Evolutionary conservation across 192 early-diverging fungal genomes (phyloP).

Genomic region (Coemansia sp.): DNA sequence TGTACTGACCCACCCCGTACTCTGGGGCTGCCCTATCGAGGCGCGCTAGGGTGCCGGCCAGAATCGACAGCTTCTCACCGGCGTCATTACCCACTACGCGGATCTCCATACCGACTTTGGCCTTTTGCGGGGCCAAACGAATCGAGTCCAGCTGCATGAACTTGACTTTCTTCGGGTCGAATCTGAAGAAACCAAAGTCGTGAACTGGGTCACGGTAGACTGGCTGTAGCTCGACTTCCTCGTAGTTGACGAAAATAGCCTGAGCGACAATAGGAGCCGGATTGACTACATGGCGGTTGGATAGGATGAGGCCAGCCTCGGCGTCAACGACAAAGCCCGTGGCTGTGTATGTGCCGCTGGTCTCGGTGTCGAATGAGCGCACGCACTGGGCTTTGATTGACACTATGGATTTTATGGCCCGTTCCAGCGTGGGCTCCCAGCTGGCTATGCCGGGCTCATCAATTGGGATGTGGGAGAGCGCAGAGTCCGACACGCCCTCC

Average conservation of each 20-base stretch:
- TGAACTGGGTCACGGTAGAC: conserved; percentile 80
- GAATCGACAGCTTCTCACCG: conserved; percentile 76
- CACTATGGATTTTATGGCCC: conserved; percentile 71
- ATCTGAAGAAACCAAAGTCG: conserved; percentile 81
- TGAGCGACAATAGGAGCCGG: conserved; percentile 69
- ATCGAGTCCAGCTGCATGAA: conserved; percentile 38
- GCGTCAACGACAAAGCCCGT: conserved; percentile 81
- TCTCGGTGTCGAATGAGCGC: conserved; percentile 75
- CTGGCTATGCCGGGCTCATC: conserved; percentile 7
- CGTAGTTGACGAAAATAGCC: conserved; percentile 72
- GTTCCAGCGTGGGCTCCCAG: conserved; percentile 74
- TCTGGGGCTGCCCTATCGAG: conserved; percentile 75
- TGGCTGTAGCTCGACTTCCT: conserved; percentile 71
- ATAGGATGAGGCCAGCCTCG: conserved; percentile 65
- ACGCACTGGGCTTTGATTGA: conserved; percentile 77
- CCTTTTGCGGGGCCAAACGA: conserved; percentile 66
- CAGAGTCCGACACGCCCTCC: conserved; percentile 7
- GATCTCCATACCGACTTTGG: conserved; percentile 75
- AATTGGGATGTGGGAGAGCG: conserved; percentile 4
- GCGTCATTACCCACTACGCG: conserved; percentile 78
- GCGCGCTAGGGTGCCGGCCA: conserved; percentile 71
- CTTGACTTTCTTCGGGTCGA: conserved; percentile 59
- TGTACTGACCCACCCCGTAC: conserved; percentile 70
- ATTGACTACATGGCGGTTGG: conserved; percentile 78
- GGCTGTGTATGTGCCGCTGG: conserved; percentile 66